Evolutionary conservation across 352 stramenopile species (phyloP), one percentile per base, ranked within the genome.

Genomic region (Phytophthora hybrid): DNA sequence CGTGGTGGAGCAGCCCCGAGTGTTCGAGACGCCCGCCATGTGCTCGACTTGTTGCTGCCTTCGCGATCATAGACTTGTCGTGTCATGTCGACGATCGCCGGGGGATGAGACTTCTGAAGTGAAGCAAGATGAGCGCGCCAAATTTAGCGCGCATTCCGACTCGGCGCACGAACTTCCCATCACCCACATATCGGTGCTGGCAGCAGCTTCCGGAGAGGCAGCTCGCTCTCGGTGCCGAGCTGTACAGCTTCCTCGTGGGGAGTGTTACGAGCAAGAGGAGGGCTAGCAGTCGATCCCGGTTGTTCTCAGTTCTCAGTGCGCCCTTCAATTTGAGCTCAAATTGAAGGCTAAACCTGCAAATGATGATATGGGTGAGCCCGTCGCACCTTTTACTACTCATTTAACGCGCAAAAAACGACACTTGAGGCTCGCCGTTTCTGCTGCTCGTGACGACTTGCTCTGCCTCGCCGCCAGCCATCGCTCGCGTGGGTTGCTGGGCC

Each of bases 101-200:
- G n/a, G 58, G 23, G 67, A 74, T 74, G 67, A 60, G 59, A 59
- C 53, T 69, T 74, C 67, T 74, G 61, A 71, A 71, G 61, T 66
- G 37, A n/a, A 54, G 41, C 14, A 51, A 21, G 61, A 74, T 74
- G 68, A 49, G 68, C 62, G 16, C 6, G n/a, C 55, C 44, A 39
- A 66, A 66, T 54, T 71, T 66, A 67, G 46, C 56, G n/a, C n/a
- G 58, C 16, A 14, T 56, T 56, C 37, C 19, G 34, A 13, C 34
- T 41, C 34, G 11, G 34, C 34, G 34, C 34, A 4, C 34, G 34
- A 13, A 4, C 34, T 41, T 26, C 49, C 47, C 47, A 67, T 73
- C 57, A 57, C 41, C 41, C 11, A 44, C 37, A 16, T 44, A 44
- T 26, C 23, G 23, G 23, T 44, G 9, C n/a, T 14, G n/a, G n/a